Evolutionary conservation across 108 stramenopile genomes (phyloP).

Genomic region (Cyclotella atomus): DNA sequence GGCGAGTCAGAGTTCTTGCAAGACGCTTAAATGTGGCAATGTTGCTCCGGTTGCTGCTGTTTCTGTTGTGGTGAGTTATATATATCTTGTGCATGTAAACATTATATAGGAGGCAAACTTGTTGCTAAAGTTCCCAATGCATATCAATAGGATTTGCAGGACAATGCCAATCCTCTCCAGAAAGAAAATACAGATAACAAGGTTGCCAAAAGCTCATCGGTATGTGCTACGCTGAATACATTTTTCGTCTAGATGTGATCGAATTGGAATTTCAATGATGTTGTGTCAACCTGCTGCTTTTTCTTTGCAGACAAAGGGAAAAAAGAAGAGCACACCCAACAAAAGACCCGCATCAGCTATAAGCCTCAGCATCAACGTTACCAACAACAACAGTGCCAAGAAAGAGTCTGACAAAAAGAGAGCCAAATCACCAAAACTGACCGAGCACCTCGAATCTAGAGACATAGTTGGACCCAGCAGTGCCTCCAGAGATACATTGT

Average conservation of each 20-base stretch:
- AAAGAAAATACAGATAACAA: background rate
- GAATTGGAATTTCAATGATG: background rate
- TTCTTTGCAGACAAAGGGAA: background rate
- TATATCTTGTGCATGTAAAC: background rate
- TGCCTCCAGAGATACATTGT: constrained; percentile 11
- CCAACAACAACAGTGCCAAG: background rate
- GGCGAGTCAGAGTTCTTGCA: constrained; percentile 7
- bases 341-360: constrained; percentile 43
- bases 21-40: constrained; percentile 8
- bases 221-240: background rate
- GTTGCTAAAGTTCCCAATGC: background rate
- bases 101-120: background rate
- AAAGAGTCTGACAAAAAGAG: background rate
- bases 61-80: background rate
- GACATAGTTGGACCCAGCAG: background rate
- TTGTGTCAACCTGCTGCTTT: background rate
- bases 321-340: constrained; percentile 49
- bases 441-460: background rate
- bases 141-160: background rate
- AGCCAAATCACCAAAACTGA: background rate
- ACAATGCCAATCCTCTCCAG: background rate
- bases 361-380: background rate
- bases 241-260: background rate
- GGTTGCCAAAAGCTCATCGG: background rate
- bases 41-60: background rate